These are phyloP conservation scores for Lachnellula suecica DNA, from an alignment of 2,329 filamentous ascomycete species.

Conservation along the genomic window DNA sequence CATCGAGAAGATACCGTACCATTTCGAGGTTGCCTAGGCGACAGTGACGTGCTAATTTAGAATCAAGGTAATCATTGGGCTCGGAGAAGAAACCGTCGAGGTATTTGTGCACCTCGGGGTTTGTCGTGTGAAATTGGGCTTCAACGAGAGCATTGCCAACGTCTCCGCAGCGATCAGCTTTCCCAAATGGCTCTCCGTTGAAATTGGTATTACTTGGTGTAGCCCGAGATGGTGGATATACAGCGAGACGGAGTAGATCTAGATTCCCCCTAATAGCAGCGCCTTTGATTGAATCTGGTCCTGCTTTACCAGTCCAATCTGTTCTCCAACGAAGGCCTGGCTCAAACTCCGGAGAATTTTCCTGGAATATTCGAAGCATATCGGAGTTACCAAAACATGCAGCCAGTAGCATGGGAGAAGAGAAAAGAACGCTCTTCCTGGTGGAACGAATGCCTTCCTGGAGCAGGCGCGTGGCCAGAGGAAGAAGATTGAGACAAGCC, in stretches of 20 bases:
- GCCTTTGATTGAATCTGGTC: not conserved
- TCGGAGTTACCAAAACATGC: too few species aligned
- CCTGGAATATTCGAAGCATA: too few species aligned
- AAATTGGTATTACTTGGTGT: slow-evolving; percentile 1
- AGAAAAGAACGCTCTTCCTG: too few species aligned
- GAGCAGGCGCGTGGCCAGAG: too few species aligned
- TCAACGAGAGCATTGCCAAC: not conserved
- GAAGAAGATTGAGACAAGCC: too few species aligned
- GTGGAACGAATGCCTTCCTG: too few species aligned
- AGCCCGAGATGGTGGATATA: slow-evolving; percentile 12
- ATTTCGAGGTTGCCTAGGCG: slow-evolving; percentile 6
- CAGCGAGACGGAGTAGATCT: slow-evolving; percentile 4
- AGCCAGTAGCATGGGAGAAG: too few species aligned
- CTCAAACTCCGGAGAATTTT: too few species aligned
- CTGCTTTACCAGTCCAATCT: slow-evolving; percentile 4
- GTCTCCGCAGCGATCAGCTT: not conserved
- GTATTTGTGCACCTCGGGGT: not conserved
- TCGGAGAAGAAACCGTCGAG: not conserved
- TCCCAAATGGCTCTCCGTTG: slow-evolving; percentile 1
- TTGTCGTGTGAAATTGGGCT: not conserved
- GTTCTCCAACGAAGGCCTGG: too few species aligned
- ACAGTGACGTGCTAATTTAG: not conserved
- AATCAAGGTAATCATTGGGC: too few species aligned
- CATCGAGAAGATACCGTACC: slow-evolving; percentile 7
- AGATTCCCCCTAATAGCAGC: slow-evolving; percentile 11